Evolutionary conservation across 306 rosid genomes (phyloP), one percentile per base, ranked within the genome.

Genomic region (Hippophae gyantsensis): DNA sequence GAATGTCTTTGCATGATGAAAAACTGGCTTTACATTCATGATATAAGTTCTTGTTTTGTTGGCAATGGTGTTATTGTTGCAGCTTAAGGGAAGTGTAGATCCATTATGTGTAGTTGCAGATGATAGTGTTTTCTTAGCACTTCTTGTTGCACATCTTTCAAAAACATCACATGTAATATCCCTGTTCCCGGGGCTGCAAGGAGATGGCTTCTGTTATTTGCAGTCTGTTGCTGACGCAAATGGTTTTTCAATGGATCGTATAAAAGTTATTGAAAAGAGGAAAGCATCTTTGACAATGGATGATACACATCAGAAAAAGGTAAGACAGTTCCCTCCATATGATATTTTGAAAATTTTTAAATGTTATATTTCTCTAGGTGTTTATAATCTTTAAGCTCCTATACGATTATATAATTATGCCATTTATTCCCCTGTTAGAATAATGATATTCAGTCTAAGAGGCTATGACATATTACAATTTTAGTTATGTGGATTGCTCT

Each of bases 91-190:
- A 78, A 85, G 76, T 75, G 69, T 45, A 58, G 40, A 56, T 58
- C 54, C 78, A 8, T 72, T 82, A 52, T 85, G 98, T 74, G 13
- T 90, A 74, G 82, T 83, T 63, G 87, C 84, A 52, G 98, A 87
- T 76, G 98, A 90, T 65, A 83, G 96, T 57, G 59, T 87, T 64
- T 79, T 77, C 79, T 65, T 85, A 72, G 81, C 96, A 52, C 87
- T 87, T 69, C 80, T 85, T 5, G 67, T 78, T 65, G 83, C 92
- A 40, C 78, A 68, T 71, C 73, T 85, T 70, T 79, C 81, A 3
- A 64, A 78, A 56, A 71, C 80, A 51, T 56, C 86, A 44, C 83
- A 66, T 56, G 65, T 87, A 56, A 74, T 81, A 56, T 81, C 92
- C 43, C 74, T 78, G 58, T 76, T 90, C 69, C 95, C 92, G 1